These are phyloP conservation scores for Amphirosellinia nigrospora DNA, from an alignment of 495 filamentous ascomycete genomes.

Conservation along the genomic window DNA sequence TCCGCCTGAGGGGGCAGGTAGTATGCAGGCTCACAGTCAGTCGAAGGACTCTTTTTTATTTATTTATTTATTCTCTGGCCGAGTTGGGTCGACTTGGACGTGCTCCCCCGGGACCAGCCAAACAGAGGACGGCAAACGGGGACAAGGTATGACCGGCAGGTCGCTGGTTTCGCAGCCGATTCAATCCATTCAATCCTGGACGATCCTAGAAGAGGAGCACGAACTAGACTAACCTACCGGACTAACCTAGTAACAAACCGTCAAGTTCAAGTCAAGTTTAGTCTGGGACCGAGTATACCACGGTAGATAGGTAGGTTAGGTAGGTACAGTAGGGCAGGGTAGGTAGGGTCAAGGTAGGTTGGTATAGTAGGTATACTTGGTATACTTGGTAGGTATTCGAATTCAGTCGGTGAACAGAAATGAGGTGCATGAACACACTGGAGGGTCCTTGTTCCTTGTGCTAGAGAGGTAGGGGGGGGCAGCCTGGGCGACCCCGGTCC, in stretches of 20 bases:
- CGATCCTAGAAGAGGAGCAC: no score
- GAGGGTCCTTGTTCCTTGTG: slow-evolving; percentile 30
- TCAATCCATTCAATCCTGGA: slow-evolving; percentile 4
- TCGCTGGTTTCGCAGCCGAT: slow-evolving; percentile 9
- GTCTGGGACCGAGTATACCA: neutral
- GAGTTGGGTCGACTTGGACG: slow-evolving; percentile 4
- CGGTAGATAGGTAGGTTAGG: neutral
- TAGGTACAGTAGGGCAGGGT: neutral
- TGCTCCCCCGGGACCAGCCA: neutral
- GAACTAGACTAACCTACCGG: neutral
- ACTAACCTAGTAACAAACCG: neutral
- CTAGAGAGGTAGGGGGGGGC: no score
- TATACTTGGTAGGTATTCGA: neutral
- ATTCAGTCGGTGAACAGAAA: slow-evolving; percentile 60
- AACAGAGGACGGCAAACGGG: neutral
- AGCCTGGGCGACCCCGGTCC: slow-evolving; percentile 37
- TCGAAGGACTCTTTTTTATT: slow-evolving; percentile 3
- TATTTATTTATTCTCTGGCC: slow-evolving; percentile 17
- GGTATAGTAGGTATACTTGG: neutral
- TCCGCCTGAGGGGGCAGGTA: slow-evolving; percentile 26
- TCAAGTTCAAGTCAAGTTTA: neutral
- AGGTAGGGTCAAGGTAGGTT: neutral
- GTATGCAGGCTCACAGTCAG: slow-evolving; percentile 18
- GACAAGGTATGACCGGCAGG: slow-evolving; percentile 18
- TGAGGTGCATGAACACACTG: slow-evolving; percentile 65